Evolutionary conservation across 176 grass and related monocot genomes (phyloP).

Genomic region (Calamus simplicifolius): DNA sequence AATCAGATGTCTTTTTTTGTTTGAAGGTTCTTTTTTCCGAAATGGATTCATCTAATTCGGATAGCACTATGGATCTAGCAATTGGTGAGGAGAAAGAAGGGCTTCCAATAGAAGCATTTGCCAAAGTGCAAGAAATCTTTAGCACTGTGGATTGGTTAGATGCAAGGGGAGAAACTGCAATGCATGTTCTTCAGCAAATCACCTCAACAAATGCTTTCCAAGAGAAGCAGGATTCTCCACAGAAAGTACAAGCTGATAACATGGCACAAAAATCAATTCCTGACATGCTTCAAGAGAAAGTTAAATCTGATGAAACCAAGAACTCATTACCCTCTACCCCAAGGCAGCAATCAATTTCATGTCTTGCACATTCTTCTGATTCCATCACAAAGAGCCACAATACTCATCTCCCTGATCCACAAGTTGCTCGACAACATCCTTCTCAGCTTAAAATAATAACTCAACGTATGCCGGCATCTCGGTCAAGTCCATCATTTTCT

Average conservation of each 20-base stretch:
- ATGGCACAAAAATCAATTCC: conserved; percentile 14
- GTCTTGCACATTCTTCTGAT: conserved; percentile 1
- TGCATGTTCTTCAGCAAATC: conserved; percentile 59
- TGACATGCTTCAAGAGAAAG: conserved; percentile 20
- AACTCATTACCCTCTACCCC: conserved; percentile 1
- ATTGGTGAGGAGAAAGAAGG: conserved; percentile 77
- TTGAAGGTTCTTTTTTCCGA: conserved; percentile 79
- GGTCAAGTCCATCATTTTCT: conserved; percentile 38
- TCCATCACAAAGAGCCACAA: conserved; percentile 17
- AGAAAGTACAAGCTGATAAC: conserved; percentile 18
- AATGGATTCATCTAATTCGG: conserved; percentile 62
- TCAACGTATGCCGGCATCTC: conserved; percentile 47
- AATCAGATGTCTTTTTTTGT: conserved; percentile 22
- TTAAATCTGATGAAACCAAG: background rate
- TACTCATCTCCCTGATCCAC: conserved; percentile 22
- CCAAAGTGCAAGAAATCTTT: conserved; percentile 92
- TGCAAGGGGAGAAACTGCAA: conserved; percentile 46
- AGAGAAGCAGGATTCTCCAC: conserved; percentile 40
- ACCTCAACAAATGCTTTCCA: conserved; percentile 53
- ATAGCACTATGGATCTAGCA: conserved; percentile 39
- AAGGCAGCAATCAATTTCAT: conserved; percentile 12
- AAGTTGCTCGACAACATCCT: conserved; percentile 14
- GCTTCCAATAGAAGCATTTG: conserved; percentile 88
- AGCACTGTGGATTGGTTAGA: conserved; percentile 91
- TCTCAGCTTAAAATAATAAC: conserved; percentile 37